Evolutionary conservation across 768 basidiomycete species (phyloP).

Genomic region (Lyophyllum shimeji): DNA sequence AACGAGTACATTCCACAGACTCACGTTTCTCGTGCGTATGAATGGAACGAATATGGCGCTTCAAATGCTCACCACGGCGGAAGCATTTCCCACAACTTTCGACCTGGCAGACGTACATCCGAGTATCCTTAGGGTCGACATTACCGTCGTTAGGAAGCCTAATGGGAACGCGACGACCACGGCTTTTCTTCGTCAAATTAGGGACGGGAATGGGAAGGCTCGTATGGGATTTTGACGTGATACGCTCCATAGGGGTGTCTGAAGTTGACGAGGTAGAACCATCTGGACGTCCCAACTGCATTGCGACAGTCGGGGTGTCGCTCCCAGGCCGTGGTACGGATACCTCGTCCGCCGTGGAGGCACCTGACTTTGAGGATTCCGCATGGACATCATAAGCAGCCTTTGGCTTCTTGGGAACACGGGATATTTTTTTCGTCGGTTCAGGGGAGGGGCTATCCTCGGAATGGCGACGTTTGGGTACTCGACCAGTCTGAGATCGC

Average conservation of each 20-base stretch:
- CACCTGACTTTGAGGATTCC: background rate
- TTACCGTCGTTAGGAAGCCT: slow-evolving; percentile 19
- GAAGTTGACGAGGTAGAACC: slow-evolving; percentile 9
- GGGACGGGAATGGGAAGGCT: slow-evolving; percentile 70
- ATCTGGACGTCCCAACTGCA: slow-evolving; percentile 15
- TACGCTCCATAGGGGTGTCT: slow-evolving; percentile 27
- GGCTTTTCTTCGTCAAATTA: slow-evolving; percentile 77
- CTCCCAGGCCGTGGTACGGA: background rate
- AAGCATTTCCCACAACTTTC: slow-evolving; percentile 74
- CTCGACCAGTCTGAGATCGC: slow-evolving; percentile 34
- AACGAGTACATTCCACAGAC: slow-evolving; percentile 28
- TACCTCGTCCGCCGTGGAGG: background rate
- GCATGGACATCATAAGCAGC: background rate
- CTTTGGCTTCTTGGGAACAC: slow-evolving; percentile 12
- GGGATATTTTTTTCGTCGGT: slow-evolving; percentile 4
- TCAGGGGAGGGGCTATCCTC: slow-evolving; percentile 18
- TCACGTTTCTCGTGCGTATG: slow-evolving; percentile 78
- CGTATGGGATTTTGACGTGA: slow-evolving; percentile 50
- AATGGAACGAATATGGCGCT: slow-evolving; percentile 72
- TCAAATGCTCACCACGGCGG: slow-evolving; percentile 72
- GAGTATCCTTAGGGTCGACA: slow-evolving; percentile 19
- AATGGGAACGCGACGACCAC: slow-evolving; percentile 75
- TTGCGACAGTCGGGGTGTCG: slow-evolving; percentile 1
- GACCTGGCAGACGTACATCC: slow-evolving; percentile 62
- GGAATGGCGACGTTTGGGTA: slow-evolving; percentile 26